A percentile compares a stretch with the other conserved stretches of the same genome.
Conservation (phyloP, 192 early-diverging fungal species). For the Mortierella hygrophila region DNA sequence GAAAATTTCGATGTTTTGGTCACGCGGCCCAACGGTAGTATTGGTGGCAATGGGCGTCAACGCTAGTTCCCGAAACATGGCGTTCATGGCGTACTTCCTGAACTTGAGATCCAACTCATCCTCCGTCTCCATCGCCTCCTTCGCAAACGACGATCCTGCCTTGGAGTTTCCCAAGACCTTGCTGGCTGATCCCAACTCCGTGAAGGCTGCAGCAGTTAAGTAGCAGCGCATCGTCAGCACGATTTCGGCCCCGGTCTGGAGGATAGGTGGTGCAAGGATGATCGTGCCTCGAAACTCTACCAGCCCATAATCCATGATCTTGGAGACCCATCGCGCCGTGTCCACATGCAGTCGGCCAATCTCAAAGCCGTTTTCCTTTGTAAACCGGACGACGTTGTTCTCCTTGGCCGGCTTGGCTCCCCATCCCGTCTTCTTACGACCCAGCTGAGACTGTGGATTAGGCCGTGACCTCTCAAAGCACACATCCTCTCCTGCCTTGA, state of each 20-base stretch:
- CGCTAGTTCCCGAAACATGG: constrained; percentile 31
- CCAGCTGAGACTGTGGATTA: constrained; percentile 19
- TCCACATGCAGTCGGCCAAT: constrained; percentile 61
- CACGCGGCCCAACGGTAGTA: constrained; percentile 24
- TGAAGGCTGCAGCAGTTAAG: constrained; percentile 42
- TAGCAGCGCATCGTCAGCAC: constrained; percentile 58
- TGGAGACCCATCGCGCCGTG: constrained; percentile 58
- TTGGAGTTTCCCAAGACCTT: constrained; percentile 2
- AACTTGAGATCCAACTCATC: constrained; percentile 46
- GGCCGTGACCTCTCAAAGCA: constrained; percentile 48
- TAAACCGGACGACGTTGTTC: constrained; percentile 67
- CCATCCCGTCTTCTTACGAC: constrained; percentile 48
- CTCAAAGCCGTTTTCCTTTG: constrained; percentile 49
- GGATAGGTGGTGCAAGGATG: constrained; percentile 33
- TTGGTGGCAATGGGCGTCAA: constrained; percentile 49
- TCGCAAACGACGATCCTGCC: constrained; percentile 13
- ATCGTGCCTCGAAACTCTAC: constrained; percentile 63
- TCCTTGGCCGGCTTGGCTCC: constrained; percentile 23
- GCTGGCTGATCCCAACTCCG: constrained; percentile 4
- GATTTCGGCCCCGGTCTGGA: constrained; percentile 61
- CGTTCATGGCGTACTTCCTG: constrained; percentile 42
- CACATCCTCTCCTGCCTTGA: constrained; percentile 54
- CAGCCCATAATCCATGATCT: constrained; percentile 60
- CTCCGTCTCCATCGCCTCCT: constrained; percentile 39
- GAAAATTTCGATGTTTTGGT: constrained; percentile 28